phyloP scores from a whole-genome alignment of 129 eudicot species.

The Glebionis coronaria region DNA sequence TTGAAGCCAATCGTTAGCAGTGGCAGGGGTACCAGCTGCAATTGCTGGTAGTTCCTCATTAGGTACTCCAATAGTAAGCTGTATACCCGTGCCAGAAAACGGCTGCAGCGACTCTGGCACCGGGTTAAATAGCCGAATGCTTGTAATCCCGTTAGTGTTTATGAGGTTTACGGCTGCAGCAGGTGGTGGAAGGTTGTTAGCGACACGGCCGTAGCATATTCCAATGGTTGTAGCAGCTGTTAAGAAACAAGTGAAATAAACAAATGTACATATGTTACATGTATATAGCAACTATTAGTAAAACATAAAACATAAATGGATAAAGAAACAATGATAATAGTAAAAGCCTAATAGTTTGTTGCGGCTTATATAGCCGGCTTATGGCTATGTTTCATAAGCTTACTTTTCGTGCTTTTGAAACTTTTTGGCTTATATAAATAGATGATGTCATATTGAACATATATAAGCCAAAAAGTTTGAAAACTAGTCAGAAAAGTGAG shows the following conservation, averaged over 20 bases:
- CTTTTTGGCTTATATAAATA: too few species aligned
- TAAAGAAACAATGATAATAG: too few species aligned
- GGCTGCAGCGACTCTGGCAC: slow-evolving; percentile 46
- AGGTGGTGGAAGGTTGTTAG: slow-evolving; percentile 65
- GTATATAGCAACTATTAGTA: not conserved
- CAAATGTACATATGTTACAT: not conserved
- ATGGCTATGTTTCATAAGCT: too few species aligned
- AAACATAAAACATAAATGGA: too few species aligned
- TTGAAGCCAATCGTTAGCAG: slow-evolving; percentile 54
- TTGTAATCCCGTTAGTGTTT: slow-evolving; percentile 52
- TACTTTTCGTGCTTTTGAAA: too few species aligned
- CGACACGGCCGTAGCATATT: slow-evolving; percentile 68
- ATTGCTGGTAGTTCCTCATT: slow-evolving; percentile 61
- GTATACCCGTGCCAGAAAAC: slow-evolving; percentile 53
- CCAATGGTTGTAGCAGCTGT: slow-evolving; percentile 65
- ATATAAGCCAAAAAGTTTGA: too few species aligned
- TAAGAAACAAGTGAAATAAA: not conserved
- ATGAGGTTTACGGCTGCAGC: slow-evolving; percentile 42
- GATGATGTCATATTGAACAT: too few species aligned
- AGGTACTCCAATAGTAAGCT: slow-evolving; percentile 70
- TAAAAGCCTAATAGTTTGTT: too few species aligned
- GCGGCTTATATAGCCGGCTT: too few species aligned
- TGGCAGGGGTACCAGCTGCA: slow-evolving; percentile 33
- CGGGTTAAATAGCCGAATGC: slow-evolving; percentile 60
- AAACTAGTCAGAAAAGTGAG: too few species aligned